Base-by-base conservation (phyloP, 345 rosid species). In the Salix suchowensis region DNA sequence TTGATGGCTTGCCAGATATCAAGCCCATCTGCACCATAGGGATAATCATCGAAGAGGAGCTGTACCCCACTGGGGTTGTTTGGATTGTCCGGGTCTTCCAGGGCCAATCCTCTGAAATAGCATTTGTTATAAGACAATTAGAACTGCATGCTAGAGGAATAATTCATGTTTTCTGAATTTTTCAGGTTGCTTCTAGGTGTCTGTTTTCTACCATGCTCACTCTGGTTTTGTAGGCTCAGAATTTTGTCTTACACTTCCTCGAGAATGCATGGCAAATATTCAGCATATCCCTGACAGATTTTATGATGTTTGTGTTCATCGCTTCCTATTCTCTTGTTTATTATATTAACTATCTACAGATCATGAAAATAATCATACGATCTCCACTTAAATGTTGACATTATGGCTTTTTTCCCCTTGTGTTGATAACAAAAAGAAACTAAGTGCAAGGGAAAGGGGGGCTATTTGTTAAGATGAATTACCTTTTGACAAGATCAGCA, bases 11-110 rank as follows among this genome's bases (percentile, higher is more conserved):
- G 34, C 91, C 91, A 90, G 76, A 90, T 81, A 3, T 87, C 87
- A 71, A 90, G 89, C 67, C 89, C 94, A 60, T 88, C 91, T 77
- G 81, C 74, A 65, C 82, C 94, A 77, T 90, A 90, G 11, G 94
- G 94, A 78, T 87, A 88, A 78, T 90, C 94, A 48, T 82, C 72
- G 36, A 88, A 79, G 72, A 87, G 79, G 39, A 88, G 82, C 79
- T 76, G 82, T 61, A 83, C 86, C 23, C 89, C 88, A 11, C 78
- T 75, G 5, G 85, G 86, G 73, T 44, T 72, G 39, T 79, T 80
- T 34, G 77, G 73, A 74, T 50, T 72, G 44, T 81, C 81, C 28
- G 77, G 71, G 75, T 88, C 86, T 67, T 82, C 70, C 14, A 86
- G 54, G 37, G 91, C 93, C 85, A 88, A 62, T 55, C 86, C 72